Base-by-base conservation (phyloP, 345 rosid genomes). In the Arabis hirsuta region DNA sequence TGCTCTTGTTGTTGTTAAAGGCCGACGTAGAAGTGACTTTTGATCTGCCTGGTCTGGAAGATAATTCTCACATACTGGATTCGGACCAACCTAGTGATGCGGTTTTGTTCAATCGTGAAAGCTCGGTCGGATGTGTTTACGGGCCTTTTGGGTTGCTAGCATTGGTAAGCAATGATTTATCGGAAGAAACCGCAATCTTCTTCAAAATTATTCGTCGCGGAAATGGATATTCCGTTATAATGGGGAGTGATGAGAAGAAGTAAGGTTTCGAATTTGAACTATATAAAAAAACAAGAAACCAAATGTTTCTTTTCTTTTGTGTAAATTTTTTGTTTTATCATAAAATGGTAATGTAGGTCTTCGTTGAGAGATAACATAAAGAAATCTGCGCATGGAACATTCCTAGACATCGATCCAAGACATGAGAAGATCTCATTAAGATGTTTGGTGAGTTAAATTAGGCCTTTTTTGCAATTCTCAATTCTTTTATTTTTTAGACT, bases 121-220 rank as follows among this genome's bases (percentile, higher is more conserved):
- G 27, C 46, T 80, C 82, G 5, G 69, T 57, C 3, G 54, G 65
- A 9, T 82, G 88, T 47, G 76, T 55, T 52, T 69, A 79, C 2
- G 90, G 93, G 36, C 96, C 96, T 19, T 90, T 88, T 62, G 89
- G 93, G 27, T 56, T 90, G 75, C 67, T 86, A 67, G 81, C 77
- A 47, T 79, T 87, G 66, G 96, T 91, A 7, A 63, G 85, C 26
- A 65, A 73, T 65, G 83, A 84, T 61, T 78, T 86, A 63, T 68
- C 80, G 7, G 91, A 90, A 57, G 81, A 79, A 39, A 88, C 96
- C 9, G 88, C 88, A 14, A 73, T 90, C 46, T 88, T 81, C 71
- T 90, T 87, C 27, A 80, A 84, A 34, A 53, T 90, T 39, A 82
- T 86, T 55, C 83, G 72, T 55, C 70, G 76, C 13, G 76, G 70